Conservation (phyloP, 306 rosid species). For the Lathyrus aphaca region DNA sequence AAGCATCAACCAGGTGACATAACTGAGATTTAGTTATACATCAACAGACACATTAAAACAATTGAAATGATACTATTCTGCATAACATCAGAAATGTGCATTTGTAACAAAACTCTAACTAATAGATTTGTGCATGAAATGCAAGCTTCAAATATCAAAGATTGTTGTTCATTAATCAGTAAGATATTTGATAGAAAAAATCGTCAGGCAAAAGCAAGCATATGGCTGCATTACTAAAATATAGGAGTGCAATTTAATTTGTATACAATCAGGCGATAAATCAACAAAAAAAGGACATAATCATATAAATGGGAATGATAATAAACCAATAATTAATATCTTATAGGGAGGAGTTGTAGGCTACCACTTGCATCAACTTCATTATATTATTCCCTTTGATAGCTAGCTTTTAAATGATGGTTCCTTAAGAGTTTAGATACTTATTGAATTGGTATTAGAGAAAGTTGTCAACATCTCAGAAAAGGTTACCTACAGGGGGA, state of each 20-base stretch:
- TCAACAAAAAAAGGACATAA: background rate
- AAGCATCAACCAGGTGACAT: slow-evolving; percentile 18
- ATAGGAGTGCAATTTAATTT: background rate
- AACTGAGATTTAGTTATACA: slow-evolving; percentile 23
- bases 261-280: slow-evolving; percentile 11
- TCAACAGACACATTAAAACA: slow-evolving; percentile 15
- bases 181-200: slow-evolving; percentile 2
- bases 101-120: slow-evolving; percentile 15
- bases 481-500: background rate
- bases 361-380: background rate
- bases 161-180: background rate
- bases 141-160: slow-evolving; percentile 7
- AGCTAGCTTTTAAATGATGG: slow-evolving; percentile 4
- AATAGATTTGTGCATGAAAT: slow-evolving; percentile 7
- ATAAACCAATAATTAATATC: background rate
- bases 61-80: slow-evolving; percentile 31
- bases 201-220: background rate
- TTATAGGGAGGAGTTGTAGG: background rate
- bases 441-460: background rate
- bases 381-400: background rate
- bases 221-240: background rate
- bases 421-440: background rate
- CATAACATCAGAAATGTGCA: slow-evolving; percentile 15
- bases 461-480: background rate
- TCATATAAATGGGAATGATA: background rate